Evolutionary conservation across 164 flowering plant species (phyloP), one percentile per base, ranked within the genome.

Genomic region (Sedum album): DNA sequence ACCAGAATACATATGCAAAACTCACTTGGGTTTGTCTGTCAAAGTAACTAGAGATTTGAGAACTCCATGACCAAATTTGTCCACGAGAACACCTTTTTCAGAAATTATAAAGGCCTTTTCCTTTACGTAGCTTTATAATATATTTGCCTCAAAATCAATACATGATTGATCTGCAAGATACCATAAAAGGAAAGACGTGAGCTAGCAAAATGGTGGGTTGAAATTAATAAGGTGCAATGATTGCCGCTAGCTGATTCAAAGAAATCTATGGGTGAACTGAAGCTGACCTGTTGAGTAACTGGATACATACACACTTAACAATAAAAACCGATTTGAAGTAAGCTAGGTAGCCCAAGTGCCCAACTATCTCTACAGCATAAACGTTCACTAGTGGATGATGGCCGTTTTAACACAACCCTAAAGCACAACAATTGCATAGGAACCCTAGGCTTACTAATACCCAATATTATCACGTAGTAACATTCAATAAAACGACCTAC

Each of bases 41-140:
- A 88, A 77, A 51, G 87, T 75, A 68, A 90, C 90, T 64, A 88
- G 44, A 42, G 98, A 87, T 76, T 79, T 84, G 6, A 93, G 78
- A 42, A 88, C 78, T 15, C 88, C 87, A 0, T 89, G 98, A 76
- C 84, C 74, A 63, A 93, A 84, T 79, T 73, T 86, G 77, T 90
- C 96, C 44, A 87, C 82, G 69, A 93, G 86, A 63, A 70, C 88
- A 68, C 96, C 98, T 74, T 76, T 82, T 69, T 88, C 96, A 28
- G 93, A 87, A 46, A 90, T 78, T 48, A 49, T 41, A 20, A 87
- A 74, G 2, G 93, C 76, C 68, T 87, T 84, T 71, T 93, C 98
- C 76, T 93, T 93, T 69, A 89, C 85, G 66, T 30, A 71, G 76
- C 93, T 90, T 65, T 89, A 96, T 31, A 88, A 76, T 74, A 80